Percentiles rank a stretch among this genome's conserved stretches.
phyloP scores from a whole-genome alignment of 805 yeast genomes.

The Nakazawaea populi region DNA sequence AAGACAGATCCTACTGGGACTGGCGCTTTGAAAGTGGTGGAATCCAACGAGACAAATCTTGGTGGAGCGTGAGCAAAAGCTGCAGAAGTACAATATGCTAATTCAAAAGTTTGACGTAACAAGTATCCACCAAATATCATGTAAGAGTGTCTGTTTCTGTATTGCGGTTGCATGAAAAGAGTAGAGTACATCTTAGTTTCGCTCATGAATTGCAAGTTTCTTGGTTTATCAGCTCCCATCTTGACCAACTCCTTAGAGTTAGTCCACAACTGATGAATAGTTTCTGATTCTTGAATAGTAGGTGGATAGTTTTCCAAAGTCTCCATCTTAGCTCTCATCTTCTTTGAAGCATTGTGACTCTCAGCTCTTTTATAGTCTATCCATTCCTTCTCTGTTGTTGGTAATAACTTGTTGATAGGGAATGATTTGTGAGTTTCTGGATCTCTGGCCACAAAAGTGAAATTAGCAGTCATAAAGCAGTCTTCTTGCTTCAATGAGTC shows the following conservation, averaged over 20 bases:
- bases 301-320: constrained; percentile 63
- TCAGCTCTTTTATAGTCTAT: constrained; percentile 83
- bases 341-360: constrained; percentile 81
- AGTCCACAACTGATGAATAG: constrained; percentile 76
- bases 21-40: constrained; percentile 88
- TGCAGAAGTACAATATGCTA: constrained; percentile 90
- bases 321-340: constrained; percentile 63
- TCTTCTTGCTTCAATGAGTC: constrained; percentile 56
- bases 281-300: constrained; percentile 64
- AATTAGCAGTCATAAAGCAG: constrained; percentile 80
- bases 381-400: constrained; percentile 73
- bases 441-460: constrained; percentile 93
- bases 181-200: constrained; percentile 71
- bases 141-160: constrained; percentile 88
- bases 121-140: constrained; percentile 95
- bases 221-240: constrained; percentile 35
- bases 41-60: constrained; percentile 82
- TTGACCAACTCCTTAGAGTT: constrained; percentile 30
- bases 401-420: constrained; percentile 77
- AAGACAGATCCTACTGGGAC: constrained; percentile 94
- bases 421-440: constrained; percentile 88
- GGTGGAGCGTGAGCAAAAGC: constrained; percentile 83
- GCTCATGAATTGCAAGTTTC: constrained; percentile 56
- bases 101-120: constrained; percentile 86
- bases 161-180: constrained; percentile 93